phyloP scores from a whole-genome alignment of 371 early-diverging fungal genomes.

The Mortierella polycephala region DNA sequence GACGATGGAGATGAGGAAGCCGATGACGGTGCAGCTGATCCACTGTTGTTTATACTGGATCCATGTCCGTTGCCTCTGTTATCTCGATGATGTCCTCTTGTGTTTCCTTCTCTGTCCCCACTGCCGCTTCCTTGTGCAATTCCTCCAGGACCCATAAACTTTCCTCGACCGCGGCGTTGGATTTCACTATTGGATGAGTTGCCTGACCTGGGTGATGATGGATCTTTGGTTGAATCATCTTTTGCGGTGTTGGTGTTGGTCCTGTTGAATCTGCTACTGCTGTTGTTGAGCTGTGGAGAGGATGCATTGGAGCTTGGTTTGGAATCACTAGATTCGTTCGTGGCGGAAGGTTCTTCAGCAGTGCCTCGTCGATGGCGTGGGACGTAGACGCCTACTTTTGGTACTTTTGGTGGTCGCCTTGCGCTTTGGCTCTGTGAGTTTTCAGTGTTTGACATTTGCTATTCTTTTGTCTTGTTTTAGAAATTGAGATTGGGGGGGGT shows the following conservation, averaged over 20 bases:
- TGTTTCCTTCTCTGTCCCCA: background rate
- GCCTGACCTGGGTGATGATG: constrained; percentile 18
- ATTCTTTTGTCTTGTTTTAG: background rate
- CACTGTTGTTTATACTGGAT: background rate
- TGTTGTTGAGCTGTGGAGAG: constrained; percentile 13
- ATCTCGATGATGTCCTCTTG: constrained; percentile 3
- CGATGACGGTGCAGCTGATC: constrained; percentile 7
- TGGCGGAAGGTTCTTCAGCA: background rate
- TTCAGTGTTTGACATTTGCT: constrained; percentile 23
- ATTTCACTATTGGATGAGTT: constrained; percentile 22
- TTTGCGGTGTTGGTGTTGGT: constrained; percentile 1
- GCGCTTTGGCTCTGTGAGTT: constrained; percentile 5
- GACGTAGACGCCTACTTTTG: constrained; percentile 46
- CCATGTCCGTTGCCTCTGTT: background rate
- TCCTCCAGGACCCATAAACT: constrained; percentile 37
- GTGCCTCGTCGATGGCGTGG: constrained; percentile 46
- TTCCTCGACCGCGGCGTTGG: constrained; percentile 45
- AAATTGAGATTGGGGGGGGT: background rate
- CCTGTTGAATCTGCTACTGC: constrained; percentile 1
- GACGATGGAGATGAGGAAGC: constrained; percentile 4
- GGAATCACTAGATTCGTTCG: constrained; percentile 11
- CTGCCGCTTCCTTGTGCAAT: constrained; percentile 1
- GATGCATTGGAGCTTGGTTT: constrained; percentile 5
- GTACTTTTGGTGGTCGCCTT: constrained; percentile 33
- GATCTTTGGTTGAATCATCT: constrained; percentile 6